These are phyloP conservation scores for Talaromyces piceae DNA, from an alignment of 2,329 filamentous ascomycete species.

Conservation along the genomic window DNA sequence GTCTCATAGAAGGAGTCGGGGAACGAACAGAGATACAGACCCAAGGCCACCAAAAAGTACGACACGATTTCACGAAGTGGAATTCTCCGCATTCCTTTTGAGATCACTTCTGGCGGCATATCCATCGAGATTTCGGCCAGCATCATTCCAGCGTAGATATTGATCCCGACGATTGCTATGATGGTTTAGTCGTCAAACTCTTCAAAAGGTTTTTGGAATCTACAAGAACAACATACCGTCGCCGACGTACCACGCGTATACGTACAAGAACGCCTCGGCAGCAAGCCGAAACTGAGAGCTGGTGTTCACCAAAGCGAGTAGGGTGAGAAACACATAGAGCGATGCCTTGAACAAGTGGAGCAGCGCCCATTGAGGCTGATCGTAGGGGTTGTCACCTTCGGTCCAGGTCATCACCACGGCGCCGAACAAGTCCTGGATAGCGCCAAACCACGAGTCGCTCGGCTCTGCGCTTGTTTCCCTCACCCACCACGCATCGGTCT, in stretches of 20 bases:
- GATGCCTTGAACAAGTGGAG: constrained; percentile 49
- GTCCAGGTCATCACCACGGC: constrained; percentile 49
- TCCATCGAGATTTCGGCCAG: constrained; percentile 50
- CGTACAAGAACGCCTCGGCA: constrained; percentile 39
- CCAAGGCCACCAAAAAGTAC: constrained; percentile 38
- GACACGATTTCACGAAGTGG: not conserved
- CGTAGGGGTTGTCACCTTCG: constrained; percentile 44
- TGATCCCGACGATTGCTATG: constrained; percentile 44
- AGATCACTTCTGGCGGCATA: constrained; percentile 34
- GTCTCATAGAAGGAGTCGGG: constrained; percentile 50
- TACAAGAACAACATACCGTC: not conserved
- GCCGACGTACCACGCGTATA: constrained; percentile 33
- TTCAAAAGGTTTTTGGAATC: too few relatives aligned
- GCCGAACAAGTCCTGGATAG: constrained; percentile 39
- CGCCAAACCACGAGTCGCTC: constrained; percentile 33
- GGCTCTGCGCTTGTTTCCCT: constrained; percentile 42
- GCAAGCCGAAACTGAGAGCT: constrained; percentile 45
- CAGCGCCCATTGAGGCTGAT: constrained; percentile 54
- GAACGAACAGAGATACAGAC: constrained; percentile 53
- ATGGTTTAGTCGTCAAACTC: not conserved
- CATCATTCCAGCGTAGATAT: constrained; percentile 57
- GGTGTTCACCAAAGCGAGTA: constrained; percentile 46
- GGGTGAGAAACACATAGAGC: constrained; percentile 48
- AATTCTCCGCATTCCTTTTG: not conserved
- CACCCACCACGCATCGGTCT: constrained; percentile 55